Evolutionary conservation across 1,284 basidiomycete genomes (phyloP).

Genomic region (Ganoderma meredithae): DNA sequence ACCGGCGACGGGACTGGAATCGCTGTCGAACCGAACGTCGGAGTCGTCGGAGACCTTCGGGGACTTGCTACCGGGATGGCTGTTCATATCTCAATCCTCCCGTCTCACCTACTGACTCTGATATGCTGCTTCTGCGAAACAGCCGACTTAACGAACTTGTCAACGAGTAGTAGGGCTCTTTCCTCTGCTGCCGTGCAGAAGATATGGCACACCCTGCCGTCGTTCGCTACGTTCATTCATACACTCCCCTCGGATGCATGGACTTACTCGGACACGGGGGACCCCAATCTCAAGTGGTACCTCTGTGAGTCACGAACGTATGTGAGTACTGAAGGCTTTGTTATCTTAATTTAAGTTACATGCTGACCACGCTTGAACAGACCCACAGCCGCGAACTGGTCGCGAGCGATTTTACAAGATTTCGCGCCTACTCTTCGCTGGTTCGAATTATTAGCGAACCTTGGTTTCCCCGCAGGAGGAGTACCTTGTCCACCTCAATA

Average conservation of each 20-base stretch:
- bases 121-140: slow-evolving; percentile 1
- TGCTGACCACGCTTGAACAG: not conserved
- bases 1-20: slow-evolving; percentile 1
- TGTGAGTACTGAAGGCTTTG: not conserved
- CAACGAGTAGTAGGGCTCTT: not conserved
- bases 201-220: not conserved
- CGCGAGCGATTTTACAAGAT: not conserved
- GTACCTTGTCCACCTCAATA: not conserved
- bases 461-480: not conserved
- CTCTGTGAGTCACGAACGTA: not conserved
- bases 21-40: not conserved
- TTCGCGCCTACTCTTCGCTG: not conserved
- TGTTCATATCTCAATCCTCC: not conserved
- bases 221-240: not conserved
- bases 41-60: not conserved
- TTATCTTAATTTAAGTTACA: not conserved
- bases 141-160: not conserved
- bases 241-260: not conserved
- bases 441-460: not conserved
- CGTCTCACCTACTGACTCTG: not conserved
- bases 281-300: not conserved
- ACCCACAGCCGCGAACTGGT: not conserved
- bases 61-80: not conserved
- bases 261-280: not conserved
- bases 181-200: not conserved